Base-by-base conservation (phyloP, 1,139 yeast species). In the Candida freyschussii region DNA sequence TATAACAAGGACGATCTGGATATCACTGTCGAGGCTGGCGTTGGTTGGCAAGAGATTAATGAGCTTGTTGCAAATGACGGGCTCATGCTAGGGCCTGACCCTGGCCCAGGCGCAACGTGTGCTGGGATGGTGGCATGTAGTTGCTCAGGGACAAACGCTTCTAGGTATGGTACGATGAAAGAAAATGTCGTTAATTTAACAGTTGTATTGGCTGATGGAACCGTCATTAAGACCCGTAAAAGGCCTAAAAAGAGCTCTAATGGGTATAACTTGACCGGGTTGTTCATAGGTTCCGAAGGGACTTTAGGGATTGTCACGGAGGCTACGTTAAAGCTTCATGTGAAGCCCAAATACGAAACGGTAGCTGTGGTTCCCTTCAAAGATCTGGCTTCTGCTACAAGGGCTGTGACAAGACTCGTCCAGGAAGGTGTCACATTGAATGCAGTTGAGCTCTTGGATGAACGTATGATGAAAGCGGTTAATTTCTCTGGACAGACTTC, bases 51-150 rank as follows among this genome's bases (percentile, higher is more conserved):
- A 50, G 69, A 71, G 11, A 55, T 79, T 35, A 78, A 75, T 36
- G 83, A 76, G 39, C 69, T 66, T 39, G 60, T 81, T 24, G 55
- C 50, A 10, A 67, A 65, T 3, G 56, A 62, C 33, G 69, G 67
- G 3, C 39, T 48, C 14, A 33, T 81, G 53, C 75, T 80, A 45
- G 86, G 86, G 4, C 79, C 83, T 10, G 93, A 82, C 51, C 89
- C 91, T 0, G 91, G 89, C 23, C 89, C 89, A 16, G 84, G 86
- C 27, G 89, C 89, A 4, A 67, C 76, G 36, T 75, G 82, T 36
- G 84, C 83, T 15, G 91, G 91, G 4, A 78, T 80, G 72, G 72
- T 79, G 32, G 80, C 79, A 10, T 79, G 82, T 31, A 76, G 82
- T 21, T 81, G 89, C 43, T 77, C 85, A 0, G 91, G 91, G 10